These are phyloP conservation scores for Boletus speciosus DNA, from an alignment of 768 basidiomycete genomes.

Conservation along the genomic window DNA sequence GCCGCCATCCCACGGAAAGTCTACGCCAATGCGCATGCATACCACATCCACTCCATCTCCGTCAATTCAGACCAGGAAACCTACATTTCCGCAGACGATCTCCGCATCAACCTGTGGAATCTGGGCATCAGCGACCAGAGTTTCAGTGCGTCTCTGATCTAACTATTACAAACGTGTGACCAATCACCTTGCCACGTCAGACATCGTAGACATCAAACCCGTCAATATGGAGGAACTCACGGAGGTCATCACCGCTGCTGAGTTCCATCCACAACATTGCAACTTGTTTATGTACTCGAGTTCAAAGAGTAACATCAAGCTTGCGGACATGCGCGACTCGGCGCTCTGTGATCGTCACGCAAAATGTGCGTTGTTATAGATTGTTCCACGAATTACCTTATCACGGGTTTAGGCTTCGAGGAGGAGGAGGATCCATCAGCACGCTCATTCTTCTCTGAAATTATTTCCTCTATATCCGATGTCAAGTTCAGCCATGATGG, in stretches of 20 bases:
- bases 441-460: conserved; percentile 99
- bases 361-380: conserved; percentile 65
- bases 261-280: conserved; percentile 97
- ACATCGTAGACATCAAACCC: conserved; percentile 99
- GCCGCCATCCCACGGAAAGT: conserved; percentile 98
- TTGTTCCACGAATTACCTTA: background rate
- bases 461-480: conserved; percentile 98
- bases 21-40: conserved; percentile 98
- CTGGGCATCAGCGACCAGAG: conserved; percentile 97
- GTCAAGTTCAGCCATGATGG: conserved; percentile 99
- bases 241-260: conserved; percentile 99
- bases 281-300: conserved; percentile 99
- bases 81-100: conserved; percentile 98
- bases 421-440: conserved; percentile 98
- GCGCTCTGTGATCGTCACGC: conserved; percentile 95
- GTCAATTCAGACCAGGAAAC: conserved; percentile 99
- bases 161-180: background rate
- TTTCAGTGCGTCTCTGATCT: conserved; percentile 71
- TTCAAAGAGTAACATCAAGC: conserved; percentile 99
- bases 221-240: conserved; percentile 99
- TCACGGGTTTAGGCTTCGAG: conserved; percentile 72
- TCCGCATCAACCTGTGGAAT: conserved; percentile 98
- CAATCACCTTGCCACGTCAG: conserved; percentile 39
- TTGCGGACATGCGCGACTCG: conserved; percentile 98
- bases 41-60: conserved; percentile 99